Evolutionary conservation across 345 rosid species (phyloP).

Genomic region (Camelina laxa): DNA sequence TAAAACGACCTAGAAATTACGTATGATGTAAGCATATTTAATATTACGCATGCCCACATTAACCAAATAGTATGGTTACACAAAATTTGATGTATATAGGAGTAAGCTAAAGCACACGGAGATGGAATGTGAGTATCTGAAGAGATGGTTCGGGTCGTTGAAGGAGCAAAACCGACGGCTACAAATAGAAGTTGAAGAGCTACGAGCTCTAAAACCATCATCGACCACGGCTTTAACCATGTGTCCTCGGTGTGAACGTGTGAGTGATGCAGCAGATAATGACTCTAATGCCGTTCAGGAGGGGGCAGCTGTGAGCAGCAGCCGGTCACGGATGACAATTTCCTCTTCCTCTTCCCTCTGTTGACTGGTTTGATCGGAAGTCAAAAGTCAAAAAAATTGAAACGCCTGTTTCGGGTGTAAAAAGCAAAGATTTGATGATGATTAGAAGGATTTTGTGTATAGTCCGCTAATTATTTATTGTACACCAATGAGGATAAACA

Average conservation of each 20-base stretch:
- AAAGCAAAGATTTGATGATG: constrained; percentile 46
- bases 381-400: constrained; percentile 41
- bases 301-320: constrained; percentile 30
- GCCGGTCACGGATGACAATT: constrained; percentile 37
- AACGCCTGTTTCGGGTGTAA: constrained; percentile 32
- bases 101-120: constrained; percentile 75
- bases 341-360: constrained; percentile 39
- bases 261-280: constrained; percentile 31
- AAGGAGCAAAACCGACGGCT: constrained; percentile 67
- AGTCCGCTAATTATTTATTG: constrained; percentile 33
- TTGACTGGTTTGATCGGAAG: constrained; percentile 29
- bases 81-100: constrained; percentile 42
- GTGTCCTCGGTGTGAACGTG: constrained; percentile 46
- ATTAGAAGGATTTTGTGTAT: constrained; percentile 43
- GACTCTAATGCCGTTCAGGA: constrained; percentile 38
- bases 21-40: constrained; percentile 6
- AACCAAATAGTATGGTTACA: constrained; percentile 11
- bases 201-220: constrained; percentile 49
- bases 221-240: constrained; percentile 38
- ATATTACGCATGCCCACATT: not conserved
- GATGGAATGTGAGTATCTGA: constrained; percentile 60
- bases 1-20: constrained; percentile 11
- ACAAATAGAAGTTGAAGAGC: constrained; percentile 62
- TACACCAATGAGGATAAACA: constrained; percentile 4
- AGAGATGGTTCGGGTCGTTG: constrained; percentile 60